These are phyloP conservation scores for Platanthera zijinensis DNA, from an alignment of 106 monocot genomes.

Conservation along the genomic window DNA sequence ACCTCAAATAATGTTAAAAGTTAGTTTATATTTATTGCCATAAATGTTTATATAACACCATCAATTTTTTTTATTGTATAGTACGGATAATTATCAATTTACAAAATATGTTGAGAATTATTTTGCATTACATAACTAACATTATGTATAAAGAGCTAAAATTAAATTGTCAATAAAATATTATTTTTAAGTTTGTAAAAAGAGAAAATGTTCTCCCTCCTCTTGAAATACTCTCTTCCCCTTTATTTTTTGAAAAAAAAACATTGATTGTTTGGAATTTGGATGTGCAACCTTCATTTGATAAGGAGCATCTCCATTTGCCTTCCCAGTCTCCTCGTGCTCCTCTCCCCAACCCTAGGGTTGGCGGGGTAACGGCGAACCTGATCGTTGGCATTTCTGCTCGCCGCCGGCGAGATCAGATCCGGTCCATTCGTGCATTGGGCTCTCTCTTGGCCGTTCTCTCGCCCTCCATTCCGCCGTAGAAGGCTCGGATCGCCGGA, in stretches of 20 bases:
- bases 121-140: too few relatives aligned
- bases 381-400: not conserved
- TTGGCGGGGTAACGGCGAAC: not conserved
- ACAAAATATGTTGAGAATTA: too few relatives aligned
- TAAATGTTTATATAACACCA: too few relatives aligned
- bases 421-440: not conserved
- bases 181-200: not conserved
- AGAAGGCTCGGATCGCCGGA: not conserved
- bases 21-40: too few relatives aligned
- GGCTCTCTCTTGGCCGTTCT: not conserved
- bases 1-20: too few relatives aligned
- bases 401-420: slow-evolving; percentile 1
- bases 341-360: not conserved
- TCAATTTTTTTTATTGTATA: too few relatives aligned
- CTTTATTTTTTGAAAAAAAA: not conserved
- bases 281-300: not conserved
- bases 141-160: not conserved
- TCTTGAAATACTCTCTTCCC: not conserved
- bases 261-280: not conserved
- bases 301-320: not conserved
- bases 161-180: not conserved
- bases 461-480: not conserved
- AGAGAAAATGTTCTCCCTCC: not conserved
- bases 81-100: too few relatives aligned
- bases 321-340: not conserved